Evolutionary conservation across 1,284 basidiomycete species (phyloP), one percentile per base, ranked within the genome.

Genomic region (Ceratobasidium sp.): DNA sequence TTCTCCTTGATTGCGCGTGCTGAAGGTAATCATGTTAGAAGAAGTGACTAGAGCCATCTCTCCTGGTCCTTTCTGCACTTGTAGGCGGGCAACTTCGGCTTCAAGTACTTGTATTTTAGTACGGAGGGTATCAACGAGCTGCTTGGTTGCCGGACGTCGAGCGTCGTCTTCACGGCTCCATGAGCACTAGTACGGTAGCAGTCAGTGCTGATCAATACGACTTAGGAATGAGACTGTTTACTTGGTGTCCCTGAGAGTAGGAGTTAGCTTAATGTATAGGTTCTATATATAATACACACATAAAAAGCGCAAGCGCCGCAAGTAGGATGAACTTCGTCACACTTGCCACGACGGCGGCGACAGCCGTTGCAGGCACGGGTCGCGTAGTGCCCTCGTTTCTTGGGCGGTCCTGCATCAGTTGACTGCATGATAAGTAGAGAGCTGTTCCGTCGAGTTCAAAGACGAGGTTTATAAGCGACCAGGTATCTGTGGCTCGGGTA

Each of bases 81-180:
- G 37, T n/a, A 74, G 45, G 3, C 56, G 60, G 3, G 60, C 45
- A n/a, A 75, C 33, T 20, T 75, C 61, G 20, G 60, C 60, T 51
- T 75, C 60, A 33, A 75, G 61, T 4, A 75, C 49, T 56, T 64
- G 73, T 7, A 75, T 75, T 45, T 75, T 75, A 26, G 49, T 45
- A 2, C 49, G 47, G n/a, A 75, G 51, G 37, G 60, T 75, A n/a
- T 75, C 60, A 31, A 75, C 61, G 42, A 63, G 60, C 71, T 75
- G 71, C 49, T 75, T 75, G 20, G 73, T 75, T 28, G 49, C 60
- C 17, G 73, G 73, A 20, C 73, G 73, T 17, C 49, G 23, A 33
- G 45, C 73, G 15, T 51, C 61, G 37, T 51, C 61, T 28, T 75
- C 73, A 11, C 47, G 45, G 15, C 47, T 65, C 60, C 73, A 64